Evolutionary conservation across 176 grass and related monocot species (phyloP).

Genomic region (Hordeum marinum): DNA sequence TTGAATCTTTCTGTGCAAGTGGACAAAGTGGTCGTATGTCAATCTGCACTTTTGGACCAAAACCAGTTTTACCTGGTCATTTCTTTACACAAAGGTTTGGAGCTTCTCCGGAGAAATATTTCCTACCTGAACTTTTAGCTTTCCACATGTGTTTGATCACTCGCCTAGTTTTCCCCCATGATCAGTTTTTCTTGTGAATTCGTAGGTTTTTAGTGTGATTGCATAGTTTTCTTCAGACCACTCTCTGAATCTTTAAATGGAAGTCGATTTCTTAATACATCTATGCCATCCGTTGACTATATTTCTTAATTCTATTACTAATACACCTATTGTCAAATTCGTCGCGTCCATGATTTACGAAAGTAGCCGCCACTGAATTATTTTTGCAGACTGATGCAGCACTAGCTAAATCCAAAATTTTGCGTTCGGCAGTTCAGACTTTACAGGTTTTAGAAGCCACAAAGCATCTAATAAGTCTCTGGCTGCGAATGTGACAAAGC

Average conservation of each 20-base stretch:
- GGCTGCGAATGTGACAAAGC: constrained; percentile 12
- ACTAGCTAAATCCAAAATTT: not conserved
- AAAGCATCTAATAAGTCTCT: constrained; percentile 14
- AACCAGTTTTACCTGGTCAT: constrained; percentile 36
- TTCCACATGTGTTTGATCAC: not conserved
- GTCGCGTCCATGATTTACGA: not conserved
- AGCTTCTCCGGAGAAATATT: not conserved
- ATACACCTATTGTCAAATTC: not conserved
- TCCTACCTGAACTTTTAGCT: constrained; percentile 2
- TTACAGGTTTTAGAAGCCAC: constrained; percentile 1
- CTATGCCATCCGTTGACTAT: not conserved
- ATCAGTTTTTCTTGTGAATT: not conserved
- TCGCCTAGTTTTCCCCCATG: not conserved
- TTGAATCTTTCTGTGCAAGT: constrained; percentile 2
- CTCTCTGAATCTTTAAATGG: not conserved
- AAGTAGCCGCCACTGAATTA: not conserved
- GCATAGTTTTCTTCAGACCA: not conserved
- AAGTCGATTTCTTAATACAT: not conserved
- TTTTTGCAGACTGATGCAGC: not conserved
- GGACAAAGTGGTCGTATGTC: not conserved
- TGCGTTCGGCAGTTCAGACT: not conserved
- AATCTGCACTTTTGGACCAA: not conserved
- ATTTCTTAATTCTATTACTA: not conserved
- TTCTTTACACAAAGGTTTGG: not conserved
- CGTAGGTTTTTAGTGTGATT: not conserved